Conservation (phyloP, 768 basidiomycete genomes). For the Termitomyces eurrhizus region DNA sequence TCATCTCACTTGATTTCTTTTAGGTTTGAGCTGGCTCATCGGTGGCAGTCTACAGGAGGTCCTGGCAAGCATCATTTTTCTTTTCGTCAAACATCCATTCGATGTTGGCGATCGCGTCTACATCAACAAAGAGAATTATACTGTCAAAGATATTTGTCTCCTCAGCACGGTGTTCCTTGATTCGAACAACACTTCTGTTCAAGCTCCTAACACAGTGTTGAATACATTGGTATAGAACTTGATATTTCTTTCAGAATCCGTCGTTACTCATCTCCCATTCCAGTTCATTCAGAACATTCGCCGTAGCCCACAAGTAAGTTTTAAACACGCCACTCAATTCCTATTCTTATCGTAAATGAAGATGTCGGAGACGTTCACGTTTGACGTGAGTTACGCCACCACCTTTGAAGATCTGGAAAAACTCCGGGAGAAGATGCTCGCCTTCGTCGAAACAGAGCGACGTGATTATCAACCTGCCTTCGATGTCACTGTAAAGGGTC, state of each 20-base stretch:
- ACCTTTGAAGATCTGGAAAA: slow-evolving; percentile 78
- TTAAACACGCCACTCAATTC: neutral
- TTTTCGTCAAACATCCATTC: slow-evolving; percentile 85
- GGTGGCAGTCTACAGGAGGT: slow-evolving; percentile 79
- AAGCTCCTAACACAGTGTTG: slow-evolving; percentile 65
- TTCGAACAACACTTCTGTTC: slow-evolving; percentile 53
- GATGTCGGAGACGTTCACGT: slow-evolving; percentile 80
- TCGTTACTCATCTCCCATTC: neutral
- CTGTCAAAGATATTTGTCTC: slow-evolving; percentile 85
- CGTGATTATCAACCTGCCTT: slow-evolving; percentile 76
- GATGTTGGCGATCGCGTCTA: slow-evolving; percentile 77
- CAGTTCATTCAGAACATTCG: slow-evolving; percentile 72
- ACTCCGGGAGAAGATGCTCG: slow-evolving; percentile 75
- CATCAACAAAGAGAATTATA: slow-evolving; percentile 52
- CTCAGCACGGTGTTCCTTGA: slow-evolving; percentile 75
- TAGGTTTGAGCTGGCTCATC: slow-evolving; percentile 85
- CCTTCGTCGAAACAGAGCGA: slow-evolving; percentile 64
- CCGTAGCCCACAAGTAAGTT: slow-evolving; percentile 58
- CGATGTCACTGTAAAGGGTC: slow-evolving; percentile 68
- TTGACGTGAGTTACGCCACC: slow-evolving; percentile 77
- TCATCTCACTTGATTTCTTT: neutral
- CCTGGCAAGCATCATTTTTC: slow-evolving; percentile 83
- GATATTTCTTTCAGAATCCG: neutral
- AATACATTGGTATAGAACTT: slow-evolving; percentile 41
- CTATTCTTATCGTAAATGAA: slow-evolving; percentile 13